Conservation (phyloP, 73 alveolate species). For the Paramecium caudatum region DNA sequence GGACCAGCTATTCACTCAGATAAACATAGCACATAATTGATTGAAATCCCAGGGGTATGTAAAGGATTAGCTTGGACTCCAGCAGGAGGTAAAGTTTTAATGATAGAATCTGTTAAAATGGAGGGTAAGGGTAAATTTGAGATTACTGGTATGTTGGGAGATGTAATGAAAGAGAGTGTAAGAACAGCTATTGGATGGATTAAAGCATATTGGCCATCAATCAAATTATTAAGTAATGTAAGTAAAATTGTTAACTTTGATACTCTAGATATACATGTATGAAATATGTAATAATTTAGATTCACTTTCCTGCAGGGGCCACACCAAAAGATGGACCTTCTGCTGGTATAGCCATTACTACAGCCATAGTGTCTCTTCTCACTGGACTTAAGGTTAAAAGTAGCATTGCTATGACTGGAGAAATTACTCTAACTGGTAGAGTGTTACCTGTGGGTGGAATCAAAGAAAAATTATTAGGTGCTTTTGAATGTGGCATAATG, state of each 20-base stretch:
- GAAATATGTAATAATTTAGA: not conserved
- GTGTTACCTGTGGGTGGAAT: constrained; percentile 95
- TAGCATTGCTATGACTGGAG: constrained; percentile 95
- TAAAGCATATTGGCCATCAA: constrained; percentile 83
- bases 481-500: constrained; percentile 87
- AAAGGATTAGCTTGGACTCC: constrained; percentile 94
- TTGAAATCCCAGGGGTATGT: constrained; percentile 89
- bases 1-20: constrained; percentile 88
- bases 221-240: constrained; percentile 71
- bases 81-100: constrained; percentile 89
- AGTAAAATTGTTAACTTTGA: constrained; percentile 75
- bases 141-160: constrained; percentile 92
- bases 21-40: constrained; percentile 74
- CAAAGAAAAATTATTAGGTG: constrained; percentile 93
- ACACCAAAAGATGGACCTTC: constrained; percentile 97
- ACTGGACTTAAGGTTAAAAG: constrained; percentile 85
- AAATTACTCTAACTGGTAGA: constrained; percentile 85
- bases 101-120: constrained; percentile 88
- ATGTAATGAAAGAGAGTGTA: constrained; percentile 95
- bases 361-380: constrained; percentile 89
- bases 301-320: constrained; percentile 97
- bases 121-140: constrained; percentile 84
- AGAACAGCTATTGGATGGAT: constrained; percentile 91
- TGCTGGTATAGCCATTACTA: constrained; percentile 94
- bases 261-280: constrained; percentile 84